These are phyloP conservation scores for Cladorrhinum samala DNA, from an alignment of 495 filamentous ascomycete species.

Conservation along the genomic window DNA sequence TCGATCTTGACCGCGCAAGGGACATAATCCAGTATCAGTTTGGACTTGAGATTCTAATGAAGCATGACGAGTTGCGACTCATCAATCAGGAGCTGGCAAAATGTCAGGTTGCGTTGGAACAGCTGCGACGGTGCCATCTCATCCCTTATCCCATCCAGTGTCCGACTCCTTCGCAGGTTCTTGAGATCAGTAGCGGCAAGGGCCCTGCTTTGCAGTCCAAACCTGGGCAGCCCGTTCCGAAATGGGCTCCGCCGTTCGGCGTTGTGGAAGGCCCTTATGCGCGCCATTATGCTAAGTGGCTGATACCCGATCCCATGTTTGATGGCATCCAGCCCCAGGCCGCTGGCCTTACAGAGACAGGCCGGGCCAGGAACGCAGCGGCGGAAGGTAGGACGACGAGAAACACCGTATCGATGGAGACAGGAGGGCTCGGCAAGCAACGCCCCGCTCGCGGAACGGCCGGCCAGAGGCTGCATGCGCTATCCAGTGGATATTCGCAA, in stretches of 20 bases:
- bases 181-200: conserved; percentile 62
- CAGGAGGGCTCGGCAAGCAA: conserved; percentile 48
- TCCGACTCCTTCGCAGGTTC: conserved; percentile 53
- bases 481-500: conserved; percentile 65
- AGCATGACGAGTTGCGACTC: conserved; percentile 86
- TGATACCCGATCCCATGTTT: conserved; percentile 82
- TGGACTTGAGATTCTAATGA: conserved; percentile 84
- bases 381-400: conserved; percentile 69
- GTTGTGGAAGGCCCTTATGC: conserved; percentile 88
- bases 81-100: conserved; percentile 96
- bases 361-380: conserved; percentile 32
- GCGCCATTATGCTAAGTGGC: conserved; percentile 89
- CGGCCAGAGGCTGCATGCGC: conserved; percentile 59
- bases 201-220: conserved; percentile 57
- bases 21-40: conserved; percentile 79
- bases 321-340: conserved; percentile 54
- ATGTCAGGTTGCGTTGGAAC: conserved; percentile 91
- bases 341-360: conserved; percentile 28
- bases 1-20: conserved; percentile 43
- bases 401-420: conserved; percentile 60
- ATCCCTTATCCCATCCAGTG: conserved; percentile 73
- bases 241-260: conserved; percentile 74
- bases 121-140: conserved; percentile 83
- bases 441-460: conserved; percentile 54
- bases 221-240: conserved; percentile 54